Evolutionary conservation across 2,329 filamentous ascomycete genomes (phyloP).

Genomic region (Talaromyces pinophilus): DNA sequence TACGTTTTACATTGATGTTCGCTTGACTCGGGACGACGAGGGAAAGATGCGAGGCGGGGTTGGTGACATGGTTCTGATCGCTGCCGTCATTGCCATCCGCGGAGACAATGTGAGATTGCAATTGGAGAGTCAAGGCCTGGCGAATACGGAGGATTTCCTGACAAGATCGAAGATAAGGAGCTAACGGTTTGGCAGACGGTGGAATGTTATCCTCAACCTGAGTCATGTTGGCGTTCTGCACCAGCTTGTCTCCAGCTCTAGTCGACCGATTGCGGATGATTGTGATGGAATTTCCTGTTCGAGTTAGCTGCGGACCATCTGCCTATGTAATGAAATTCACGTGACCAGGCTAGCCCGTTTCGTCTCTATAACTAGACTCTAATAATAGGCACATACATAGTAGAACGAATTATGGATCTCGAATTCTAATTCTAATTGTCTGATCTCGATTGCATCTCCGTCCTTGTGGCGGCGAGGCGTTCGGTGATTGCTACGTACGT

Average conservation of each 20-base stretch:
- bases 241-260: not conserved
- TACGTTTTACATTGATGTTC: slow-evolving; percentile 36
- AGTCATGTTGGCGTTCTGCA: not conserved
- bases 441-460: not conserved
- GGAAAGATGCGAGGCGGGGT: slow-evolving; percentile 31
- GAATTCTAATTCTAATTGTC: not conserved
- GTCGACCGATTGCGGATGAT: slow-evolving; percentile 4
- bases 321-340: not conserved
- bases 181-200: slow-evolving; percentile 37
- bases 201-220: slow-evolving; percentile 28
- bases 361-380: not conserved
- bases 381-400: not conserved
- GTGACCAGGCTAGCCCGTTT: not conserved
- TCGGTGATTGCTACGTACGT: not conserved
- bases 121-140: slow-evolving; percentile 41
- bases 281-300: slow-evolving; percentile 7
- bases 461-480: not conserved
- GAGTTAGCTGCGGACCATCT: not conserved
- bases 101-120: slow-evolving; percentile 40
- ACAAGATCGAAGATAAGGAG: slow-evolving; percentile 43
- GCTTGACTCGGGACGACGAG: slow-evolving; percentile 38
- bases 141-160: slow-evolving; percentile 44
- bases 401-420: not conserved
- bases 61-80: slow-evolving; percentile 3
- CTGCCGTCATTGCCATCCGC: slow-evolving; percentile 28